These are phyloP conservation scores for Salvia miltiorrhiza DNA, from an alignment of 257 asterid genomes.

Conservation along the genomic window DNA sequence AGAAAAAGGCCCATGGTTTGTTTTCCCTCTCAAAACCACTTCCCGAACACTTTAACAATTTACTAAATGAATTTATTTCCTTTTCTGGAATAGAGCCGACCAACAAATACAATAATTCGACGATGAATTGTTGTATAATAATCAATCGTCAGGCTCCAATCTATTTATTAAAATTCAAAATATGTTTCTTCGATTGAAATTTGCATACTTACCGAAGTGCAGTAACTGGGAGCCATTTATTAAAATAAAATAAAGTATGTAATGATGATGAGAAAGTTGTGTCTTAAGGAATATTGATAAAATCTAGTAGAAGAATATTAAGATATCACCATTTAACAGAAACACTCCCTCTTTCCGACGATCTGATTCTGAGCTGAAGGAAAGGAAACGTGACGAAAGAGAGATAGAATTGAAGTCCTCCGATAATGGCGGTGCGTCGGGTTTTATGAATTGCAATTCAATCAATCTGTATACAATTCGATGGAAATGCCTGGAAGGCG, in stretches of 20 bases:
- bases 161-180: too few species aligned
- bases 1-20: background rate
- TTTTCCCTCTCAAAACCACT: background rate
- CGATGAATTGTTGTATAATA: too few species aligned
- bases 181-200: too few species aligned
- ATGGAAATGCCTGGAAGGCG: conserved; percentile 85
- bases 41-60: too few species aligned
- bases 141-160: too few species aligned
- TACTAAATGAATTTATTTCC: too few species aligned
- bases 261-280: too few species aligned
- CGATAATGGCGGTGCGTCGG: conserved; percentile 42
- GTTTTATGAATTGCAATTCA: conserved; percentile 27
- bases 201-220: too few species aligned
- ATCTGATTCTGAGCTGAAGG: conserved; percentile 17
- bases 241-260: too few species aligned
- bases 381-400: conserved; percentile 7
- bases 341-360: conserved; percentile 25
- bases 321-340: conserved; percentile 26
- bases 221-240: too few species aligned
- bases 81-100: too few species aligned
- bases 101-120: too few species aligned
- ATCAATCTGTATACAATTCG: conserved; percentile 4
- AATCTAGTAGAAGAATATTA: conserved; percentile 4
- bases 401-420: background rate
- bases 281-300: background rate